Evolutionary conservation across 305 asterid genomes (phyloP).

Genomic region (Fraxinus floribunda): DNA sequence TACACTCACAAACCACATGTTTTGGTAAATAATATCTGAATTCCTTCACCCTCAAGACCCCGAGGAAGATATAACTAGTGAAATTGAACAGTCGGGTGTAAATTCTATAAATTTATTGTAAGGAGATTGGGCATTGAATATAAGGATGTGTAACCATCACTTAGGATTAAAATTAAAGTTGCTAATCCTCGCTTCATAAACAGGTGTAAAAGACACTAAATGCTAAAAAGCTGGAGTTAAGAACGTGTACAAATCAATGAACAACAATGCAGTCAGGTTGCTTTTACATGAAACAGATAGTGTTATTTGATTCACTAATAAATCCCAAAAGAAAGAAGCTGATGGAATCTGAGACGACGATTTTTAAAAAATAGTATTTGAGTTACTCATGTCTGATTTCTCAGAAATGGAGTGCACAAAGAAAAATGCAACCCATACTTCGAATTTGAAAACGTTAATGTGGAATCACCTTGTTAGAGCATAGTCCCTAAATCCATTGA

Average conservation of each 20-base stretch:
- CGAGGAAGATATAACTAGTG: neutral
- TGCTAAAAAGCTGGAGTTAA: neutral
- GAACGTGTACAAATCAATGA: neutral
- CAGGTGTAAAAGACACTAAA: neutral
- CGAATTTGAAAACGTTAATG: neutral
- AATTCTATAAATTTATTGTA: neutral
- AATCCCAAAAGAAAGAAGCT: neutral
- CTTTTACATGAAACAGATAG: neutral
- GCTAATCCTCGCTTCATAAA: constrained; percentile 2
- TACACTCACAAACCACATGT: neutral
- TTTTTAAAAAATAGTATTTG: neutral
- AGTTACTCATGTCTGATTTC: constrained; percentile 1
- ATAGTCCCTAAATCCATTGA: constrained; percentile 84
- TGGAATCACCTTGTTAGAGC: constrained; percentile 73
- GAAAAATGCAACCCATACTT: neutral
- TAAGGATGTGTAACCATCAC: neutral
- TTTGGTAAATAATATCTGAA: neutral
- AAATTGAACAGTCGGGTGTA: neutral
- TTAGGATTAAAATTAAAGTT: neutral
- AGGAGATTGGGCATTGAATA: neutral
- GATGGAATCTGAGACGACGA: neutral
- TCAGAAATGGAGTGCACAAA: constrained; percentile 6
- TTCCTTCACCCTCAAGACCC: neutral
- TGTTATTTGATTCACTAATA: constrained; percentile 14
- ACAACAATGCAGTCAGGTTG: neutral